Percentiles rank a stretch among this genome's conserved stretches.
Conservation (phyloP, 2,329 filamentous ascomycete genomes). For the Penicillium capsulatum region DNA sequence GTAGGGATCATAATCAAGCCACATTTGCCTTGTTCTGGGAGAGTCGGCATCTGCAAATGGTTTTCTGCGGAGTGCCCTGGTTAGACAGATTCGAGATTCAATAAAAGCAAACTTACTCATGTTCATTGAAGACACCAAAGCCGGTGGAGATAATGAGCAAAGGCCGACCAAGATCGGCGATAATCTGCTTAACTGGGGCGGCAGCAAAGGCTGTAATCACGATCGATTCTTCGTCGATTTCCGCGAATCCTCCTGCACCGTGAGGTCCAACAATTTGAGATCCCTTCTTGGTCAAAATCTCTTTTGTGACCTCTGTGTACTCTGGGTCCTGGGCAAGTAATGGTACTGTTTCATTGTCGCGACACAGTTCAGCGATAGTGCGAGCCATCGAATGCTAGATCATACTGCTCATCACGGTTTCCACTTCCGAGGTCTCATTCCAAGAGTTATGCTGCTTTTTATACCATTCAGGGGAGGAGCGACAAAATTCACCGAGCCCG, state of each 20-base stretch:
- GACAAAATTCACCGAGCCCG: conserved; percentile 22
- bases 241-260: conserved; percentile 19
- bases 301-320: conserved; percentile 16
- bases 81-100: conserved; percentile 15
- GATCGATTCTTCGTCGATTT: conserved; percentile 21
- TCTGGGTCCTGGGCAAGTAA: too few relatives aligned
- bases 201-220: conserved; percentile 18
- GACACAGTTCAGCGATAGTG: conserved; percentile 19
- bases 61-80: conserved; percentile 11
- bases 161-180: conserved; percentile 18
- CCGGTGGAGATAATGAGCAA: conserved; percentile 19
- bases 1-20: conserved; percentile 17
- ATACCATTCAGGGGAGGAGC: conserved; percentile 16
- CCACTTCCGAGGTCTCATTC: conserved; percentile 12
- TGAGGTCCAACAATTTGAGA: conserved; percentile 17
- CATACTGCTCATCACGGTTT: conserved; percentile 14
- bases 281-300: conserved; percentile 13
- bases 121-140: conserved; percentile 14
- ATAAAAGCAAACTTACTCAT: conserved; percentile 17
- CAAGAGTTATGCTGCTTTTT: conserved; percentile 13
- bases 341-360: conserved; percentile 14
- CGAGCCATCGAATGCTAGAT: conserved; percentile 22
- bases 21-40: conserved; percentile 20
- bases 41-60: conserved; percentile 20
- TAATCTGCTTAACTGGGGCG: too few relatives aligned